These are phyloP conservation scores for Fonsecaea multimorphosa DNA, from an alignment of 2,329 filamentous ascomycete species.

Conservation along the genomic window DNA sequence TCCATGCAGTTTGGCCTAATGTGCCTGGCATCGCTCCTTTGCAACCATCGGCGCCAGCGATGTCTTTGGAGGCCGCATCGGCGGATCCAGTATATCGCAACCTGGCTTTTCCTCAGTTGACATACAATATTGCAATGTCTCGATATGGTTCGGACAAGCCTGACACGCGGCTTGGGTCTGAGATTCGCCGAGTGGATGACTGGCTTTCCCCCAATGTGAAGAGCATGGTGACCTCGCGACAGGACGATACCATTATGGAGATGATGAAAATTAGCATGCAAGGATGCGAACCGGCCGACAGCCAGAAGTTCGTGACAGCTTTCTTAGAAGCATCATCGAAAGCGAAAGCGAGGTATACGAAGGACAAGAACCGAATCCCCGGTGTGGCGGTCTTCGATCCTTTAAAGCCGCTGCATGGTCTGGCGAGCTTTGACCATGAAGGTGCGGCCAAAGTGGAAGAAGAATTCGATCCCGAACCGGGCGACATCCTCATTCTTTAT, in stretches of 20 bases:
- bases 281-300: constrained; percentile 55
- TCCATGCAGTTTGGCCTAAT: constrained; percentile 33
- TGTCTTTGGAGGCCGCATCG: constrained; percentile 35
- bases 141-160: constrained; percentile 90
- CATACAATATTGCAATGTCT: constrained; percentile 79
- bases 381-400: constrained; percentile 78
- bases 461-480: constrained; percentile 64
- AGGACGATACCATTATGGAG: constrained; percentile 72
- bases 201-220: constrained; percentile 69
- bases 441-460: constrained; percentile 65
- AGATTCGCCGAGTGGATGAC: constrained; percentile 71
- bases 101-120: constrained; percentile 38
- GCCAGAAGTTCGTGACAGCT: constrained; percentile 65
- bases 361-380: constrained; percentile 77
- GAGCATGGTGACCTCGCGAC: constrained; percentile 76
- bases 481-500: constrained; percentile 82
- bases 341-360: constrained; percentile 62
- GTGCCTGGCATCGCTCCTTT: constrained; percentile 28
- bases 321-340: constrained; percentile 73
- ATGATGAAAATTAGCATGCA: constrained; percentile 66
- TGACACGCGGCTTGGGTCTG: constrained; percentile 74
- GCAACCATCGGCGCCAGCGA: constrained; percentile 34
- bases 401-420: constrained; percentile 73
- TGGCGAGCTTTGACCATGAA: constrained; percentile 78
- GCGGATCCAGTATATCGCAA: constrained; percentile 11